A percentile compares a stretch with the other conserved stretches of the same genome.
Conservation (phyloP, 495 filamentous ascomycete genomes). For the Lasiosphaeriaceae sp. region DNA sequence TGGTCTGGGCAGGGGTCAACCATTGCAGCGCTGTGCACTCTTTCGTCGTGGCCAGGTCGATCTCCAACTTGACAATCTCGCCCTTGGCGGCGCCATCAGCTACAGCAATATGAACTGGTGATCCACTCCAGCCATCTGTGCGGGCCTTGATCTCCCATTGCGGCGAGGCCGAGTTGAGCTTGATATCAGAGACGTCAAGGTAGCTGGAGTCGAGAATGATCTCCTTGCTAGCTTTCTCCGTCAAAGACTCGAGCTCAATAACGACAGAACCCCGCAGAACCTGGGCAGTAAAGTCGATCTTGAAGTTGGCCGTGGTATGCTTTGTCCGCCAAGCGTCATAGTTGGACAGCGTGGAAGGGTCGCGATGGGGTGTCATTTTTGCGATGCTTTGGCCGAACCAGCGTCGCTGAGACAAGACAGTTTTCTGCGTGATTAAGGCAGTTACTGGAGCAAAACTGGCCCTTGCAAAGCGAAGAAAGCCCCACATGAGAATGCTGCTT, state of each 20-base stretch:
- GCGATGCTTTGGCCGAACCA: slow-evolving; percentile 30
- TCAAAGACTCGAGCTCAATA: slow-evolving; percentile 68
- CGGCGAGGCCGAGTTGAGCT: slow-evolving; percentile 49
- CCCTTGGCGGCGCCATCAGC: slow-evolving; percentile 59
- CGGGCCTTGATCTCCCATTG: slow-evolving; percentile 68
- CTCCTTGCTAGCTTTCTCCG: slow-evolving; percentile 62
- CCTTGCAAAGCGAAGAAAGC: slow-evolving; percentile 22
- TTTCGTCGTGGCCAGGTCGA: slow-evolving; percentile 64
- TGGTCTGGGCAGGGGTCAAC: slow-evolving; percentile 86
- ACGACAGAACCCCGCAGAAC: slow-evolving; percentile 70
- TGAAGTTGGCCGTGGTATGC: slow-evolving; percentile 73
- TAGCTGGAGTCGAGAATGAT: slow-evolving; percentile 85
- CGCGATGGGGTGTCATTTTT: slow-evolving; percentile 56
- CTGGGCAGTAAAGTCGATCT: slow-evolving; percentile 75
- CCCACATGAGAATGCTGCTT: slow-evolving; percentile 25
- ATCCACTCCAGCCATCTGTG: slow-evolving; percentile 72
- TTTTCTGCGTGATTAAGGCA: slow-evolving; percentile 11
- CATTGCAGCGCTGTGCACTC: slow-evolving; percentile 91
- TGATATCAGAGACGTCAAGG: slow-evolving; percentile 65
- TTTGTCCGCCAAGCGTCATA: slow-evolving; percentile 79
- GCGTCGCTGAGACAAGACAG: slow-evolving; percentile 20
- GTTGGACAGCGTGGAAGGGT: slow-evolving; percentile 91
- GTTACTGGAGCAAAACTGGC: slow-evolving; percentile 24
- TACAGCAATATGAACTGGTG: slow-evolving; percentile 69
- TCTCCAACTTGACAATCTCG: slow-evolving; percentile 58